Evolutionary conservation across 2,329 filamentous ascomycete species (phyloP), one percentile per base, ranked within the genome.

Genomic region (Colletotrichum sp.): DNA sequence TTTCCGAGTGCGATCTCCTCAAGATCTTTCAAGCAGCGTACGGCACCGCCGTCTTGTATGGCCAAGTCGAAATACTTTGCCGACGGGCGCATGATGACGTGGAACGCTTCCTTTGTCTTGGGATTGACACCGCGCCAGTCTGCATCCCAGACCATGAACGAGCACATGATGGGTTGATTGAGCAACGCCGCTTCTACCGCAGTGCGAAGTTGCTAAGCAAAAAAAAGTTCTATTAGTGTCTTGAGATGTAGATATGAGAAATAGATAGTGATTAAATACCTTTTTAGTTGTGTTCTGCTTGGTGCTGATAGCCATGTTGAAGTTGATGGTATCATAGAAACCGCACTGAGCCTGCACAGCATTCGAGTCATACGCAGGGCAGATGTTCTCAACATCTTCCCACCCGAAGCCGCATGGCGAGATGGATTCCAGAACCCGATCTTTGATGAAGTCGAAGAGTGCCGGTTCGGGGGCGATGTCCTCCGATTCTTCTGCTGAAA

Each of bases 191-290:
- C 39, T 49, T 49, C 39, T 49, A 49, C 0, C 5, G 39, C 39
- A 4, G 9, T 49, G 5, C 39, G 18, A 49, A 49, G 39, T 49
- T 49, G 18, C 39, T 49, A 49, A 12, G 18, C 5, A 5, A 0
- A 49, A 8, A 3, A 2, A n/a, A 0, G 5, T n/a, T 4, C 36
- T 12, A 7, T 49, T 3, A 49, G 39, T n/a, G 1, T n/a, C 18
- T 12, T 49, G 0, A 12, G 18, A n/a, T 12, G 18, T n/a, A 49
- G 18, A 30, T 8, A 28, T 28, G 26, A 28, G 28, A 44, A n/a
- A 12, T 10, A 6, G 5, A 16, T 10, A 0, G 39, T 9, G 18
- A 10, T n/a, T 0, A 18, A 0, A 10, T 21, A 49, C 39, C 9
- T 12, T 12, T 49, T 49, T 49, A n/a, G 39, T 49, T 49, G 39